phyloP scores from a whole-genome alignment of 306 rosid species.

The Trifolium dubium region DNA sequence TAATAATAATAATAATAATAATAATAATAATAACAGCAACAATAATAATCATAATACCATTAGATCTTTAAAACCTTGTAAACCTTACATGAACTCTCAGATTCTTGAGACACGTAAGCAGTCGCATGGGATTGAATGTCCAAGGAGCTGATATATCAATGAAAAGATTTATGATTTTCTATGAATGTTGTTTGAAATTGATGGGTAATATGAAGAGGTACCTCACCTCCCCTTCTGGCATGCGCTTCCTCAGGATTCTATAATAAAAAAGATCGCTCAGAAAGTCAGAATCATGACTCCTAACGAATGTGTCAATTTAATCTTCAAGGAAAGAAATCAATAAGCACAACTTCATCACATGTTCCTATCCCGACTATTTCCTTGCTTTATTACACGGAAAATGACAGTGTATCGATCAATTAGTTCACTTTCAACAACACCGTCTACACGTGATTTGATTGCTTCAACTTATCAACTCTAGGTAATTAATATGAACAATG shows the following conservation, averaged over 20 bases:
- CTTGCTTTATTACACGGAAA: constrained; percentile 22
- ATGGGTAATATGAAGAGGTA: constrained; percentile 40
- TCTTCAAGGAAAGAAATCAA: constrained; percentile 11
- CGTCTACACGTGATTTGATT: constrained; percentile 7
- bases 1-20: not conserved
- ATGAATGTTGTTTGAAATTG: constrained; percentile 44
- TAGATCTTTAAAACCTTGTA: constrained; percentile 38
- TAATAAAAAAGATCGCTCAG: constrained; percentile 40
- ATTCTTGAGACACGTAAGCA: constrained; percentile 71
- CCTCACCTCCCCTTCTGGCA: constrained; percentile 97
- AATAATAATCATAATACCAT: not conserved
- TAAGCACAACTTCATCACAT: constrained; percentile 3
- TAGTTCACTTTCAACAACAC: constrained; percentile 9
- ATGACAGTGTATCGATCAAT: constrained; percentile 8
- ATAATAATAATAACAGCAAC: not conserved
- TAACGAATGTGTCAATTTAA: constrained; percentile 16
- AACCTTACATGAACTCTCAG: constrained; percentile 67
- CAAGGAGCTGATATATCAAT: constrained; percentile 86
- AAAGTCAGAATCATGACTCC: constrained; percentile 35
- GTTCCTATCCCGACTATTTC: constrained; percentile 29
- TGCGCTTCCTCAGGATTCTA: constrained; percentile 96
- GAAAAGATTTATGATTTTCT: constrained; percentile 46
- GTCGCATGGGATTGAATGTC: constrained; percentile 84
- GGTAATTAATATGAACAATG: constrained; percentile 27
- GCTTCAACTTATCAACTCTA: constrained; percentile 30